phyloP scores from a whole-genome alignment of 106 monocot genomes.

The Dendrobium catenatum region DNA sequence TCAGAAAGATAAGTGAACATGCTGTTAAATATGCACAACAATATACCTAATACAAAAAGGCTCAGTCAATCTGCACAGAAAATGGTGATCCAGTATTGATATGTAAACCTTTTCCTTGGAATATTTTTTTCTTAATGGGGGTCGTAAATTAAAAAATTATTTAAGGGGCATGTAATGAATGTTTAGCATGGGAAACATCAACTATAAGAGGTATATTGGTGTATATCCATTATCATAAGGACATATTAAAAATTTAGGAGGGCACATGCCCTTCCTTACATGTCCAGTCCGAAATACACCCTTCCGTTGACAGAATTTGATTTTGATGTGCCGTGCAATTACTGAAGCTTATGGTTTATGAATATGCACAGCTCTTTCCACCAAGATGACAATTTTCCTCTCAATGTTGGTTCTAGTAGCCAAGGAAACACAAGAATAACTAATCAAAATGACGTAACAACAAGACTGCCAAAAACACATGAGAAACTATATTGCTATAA shows the following conservation, averaged over 20 bases:
- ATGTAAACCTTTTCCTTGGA: too few relatives aligned
- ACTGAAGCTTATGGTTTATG: slow-evolving; percentile 1
- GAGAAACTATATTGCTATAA: neutral
- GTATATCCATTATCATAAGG: too few relatives aligned
- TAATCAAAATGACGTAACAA: neutral
- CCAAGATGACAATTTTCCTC: neutral
- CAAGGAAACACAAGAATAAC: neutral
- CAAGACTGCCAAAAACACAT: neutral
- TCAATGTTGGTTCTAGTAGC: neutral
- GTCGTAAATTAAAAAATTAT: too few relatives aligned
- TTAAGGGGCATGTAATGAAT: too few relatives aligned
- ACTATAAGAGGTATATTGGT: too few relatives aligned
- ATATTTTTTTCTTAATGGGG: too few relatives aligned
- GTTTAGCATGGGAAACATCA: too few relatives aligned
- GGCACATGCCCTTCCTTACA: too few relatives aligned
- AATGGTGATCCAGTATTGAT: too few relatives aligned
- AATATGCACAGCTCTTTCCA: neutral
- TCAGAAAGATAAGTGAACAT: neutral
- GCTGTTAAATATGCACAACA: neutral
- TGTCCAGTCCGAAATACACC: too few relatives aligned
- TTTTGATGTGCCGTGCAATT: neutral
- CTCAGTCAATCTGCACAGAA: too few relatives aligned
- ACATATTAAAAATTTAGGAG: too few relatives aligned
- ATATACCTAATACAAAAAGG: neutral
- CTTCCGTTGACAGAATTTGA: neutral